Evolutionary conservation across 352 stramenopile genomes (phyloP), one percentile per base, ranked within the genome.

Genomic region (Pythium insidiosum): DNA sequence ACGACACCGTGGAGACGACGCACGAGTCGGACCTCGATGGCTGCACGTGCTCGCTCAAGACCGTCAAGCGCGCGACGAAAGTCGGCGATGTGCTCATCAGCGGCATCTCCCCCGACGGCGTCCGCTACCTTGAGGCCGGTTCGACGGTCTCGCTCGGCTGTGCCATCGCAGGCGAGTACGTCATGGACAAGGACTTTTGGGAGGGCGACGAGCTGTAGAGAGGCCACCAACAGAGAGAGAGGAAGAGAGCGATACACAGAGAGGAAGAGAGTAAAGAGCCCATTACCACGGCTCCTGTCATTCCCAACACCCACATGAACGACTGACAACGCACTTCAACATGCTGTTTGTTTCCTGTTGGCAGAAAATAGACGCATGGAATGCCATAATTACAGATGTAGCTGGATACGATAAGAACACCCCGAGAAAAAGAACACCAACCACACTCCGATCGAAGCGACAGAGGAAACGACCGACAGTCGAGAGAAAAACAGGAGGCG

Each of bases 101-200:
- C 38, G 76, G 76, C 47, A 81, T 88, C 22, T 70, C 70, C 16
- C 76, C 76, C 7, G 64, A 83, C 11, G 76, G 76, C 20, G 60
- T 88, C 39, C 73, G 79, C 35, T 88, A 86, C 50, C 48, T 86
- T 13, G 70, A 86, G 37, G 73, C 76, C 15, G 76, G 76, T 38
- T 78, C 70, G 1, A 58, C 66, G 16, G 71, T 88, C 40, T 51
- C 77, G 48, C 86, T 73, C 6, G 76, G 76, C 28, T 84, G 55
- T 30, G 60, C 69, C 34, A 37, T 88, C 13, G 76, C 76, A 1
- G 76, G 76, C 29, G 63, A 88, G 47, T 88, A 88, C 54, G 76
- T 88, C 31, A 49, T 88, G 52, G 70, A 86, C 22, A 88, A 86
- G 62, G 73, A 86, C 41, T 68, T 68, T 41, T 84, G 68, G 68